Evolutionary conservation across 169 alveolate genomes (phyloP).

Genomic region (Plasmodium relictum): DNA sequence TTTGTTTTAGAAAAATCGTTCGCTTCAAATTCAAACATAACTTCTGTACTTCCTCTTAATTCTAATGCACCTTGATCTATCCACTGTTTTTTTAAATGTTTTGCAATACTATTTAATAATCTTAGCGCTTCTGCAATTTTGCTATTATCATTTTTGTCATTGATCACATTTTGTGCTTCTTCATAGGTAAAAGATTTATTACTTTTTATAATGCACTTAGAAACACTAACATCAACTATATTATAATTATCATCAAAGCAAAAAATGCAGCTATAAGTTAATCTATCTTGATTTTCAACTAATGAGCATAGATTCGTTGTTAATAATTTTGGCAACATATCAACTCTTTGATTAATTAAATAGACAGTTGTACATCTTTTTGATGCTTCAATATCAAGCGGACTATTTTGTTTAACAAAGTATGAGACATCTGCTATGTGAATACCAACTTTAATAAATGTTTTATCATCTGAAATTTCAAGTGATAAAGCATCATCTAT

Average conservation of each 20-base stretch:
- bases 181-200: constrained; percentile 92
- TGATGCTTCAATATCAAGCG: constrained; percentile 98
- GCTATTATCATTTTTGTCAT: constrained; percentile 86
- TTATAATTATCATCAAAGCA: constrained; percentile 92
- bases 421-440: constrained; percentile 99
- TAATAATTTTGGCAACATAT: constrained; percentile 98
- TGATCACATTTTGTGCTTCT: constrained; percentile 93
- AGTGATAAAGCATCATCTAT: constrained; percentile 98
- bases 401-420: constrained; percentile 96
- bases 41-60: constrained; percentile 61
- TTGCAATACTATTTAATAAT: constrained; percentile 90
- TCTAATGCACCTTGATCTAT: constrained; percentile 97
- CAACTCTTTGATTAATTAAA: constrained; percentile 98
- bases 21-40: constrained; percentile 88
- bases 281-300: constrained; percentile 92
- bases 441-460: constrained; percentile 93
- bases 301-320: constrained; percentile 97
- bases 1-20: constrained; percentile 86
- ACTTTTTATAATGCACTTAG: constrained; percentile 94
- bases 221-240: constrained; percentile 87
- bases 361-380: constrained; percentile 97
- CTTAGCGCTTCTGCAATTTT: constrained; percentile 37
- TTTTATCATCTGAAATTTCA: constrained; percentile 79
- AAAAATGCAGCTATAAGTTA: constrained; percentile 96
- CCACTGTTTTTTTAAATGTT: constrained; percentile 91